Evolutionary conservation across 129 eudicot species (phyloP).

Genomic region (Daucus carota): DNA sequence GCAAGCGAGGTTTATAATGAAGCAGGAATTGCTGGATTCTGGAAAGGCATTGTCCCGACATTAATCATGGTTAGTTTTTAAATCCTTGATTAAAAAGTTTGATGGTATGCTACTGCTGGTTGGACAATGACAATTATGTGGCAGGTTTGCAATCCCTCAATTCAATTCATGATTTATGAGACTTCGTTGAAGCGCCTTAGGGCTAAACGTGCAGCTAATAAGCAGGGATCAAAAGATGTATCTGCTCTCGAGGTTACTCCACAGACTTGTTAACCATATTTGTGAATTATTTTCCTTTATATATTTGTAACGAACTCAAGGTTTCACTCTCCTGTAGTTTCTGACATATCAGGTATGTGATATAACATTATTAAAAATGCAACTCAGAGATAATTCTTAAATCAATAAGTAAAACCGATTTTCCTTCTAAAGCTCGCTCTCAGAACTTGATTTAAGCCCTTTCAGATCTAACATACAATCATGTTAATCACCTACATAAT

Average conservation of each 20-base stretch:
- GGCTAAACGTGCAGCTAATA: constrained; percentile 51
- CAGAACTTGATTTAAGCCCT: neutral
- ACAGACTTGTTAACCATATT: neutral
- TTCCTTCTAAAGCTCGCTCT: neutral
- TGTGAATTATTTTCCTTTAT: neutral
- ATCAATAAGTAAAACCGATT: neutral
- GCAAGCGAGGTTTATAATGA: constrained; percentile 80
- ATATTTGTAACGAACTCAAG: neutral
- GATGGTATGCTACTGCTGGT: constrained; percentile 10
- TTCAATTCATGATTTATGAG: constrained; percentile 95
- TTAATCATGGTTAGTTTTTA: constrained; percentile 65
- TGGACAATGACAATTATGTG: constrained; percentile 15
- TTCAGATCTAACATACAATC: neutral
- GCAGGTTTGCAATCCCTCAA: constrained; percentile 96
- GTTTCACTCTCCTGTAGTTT: neutral
- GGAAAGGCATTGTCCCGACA: constrained; percentile 95
- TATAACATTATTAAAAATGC: neutral
- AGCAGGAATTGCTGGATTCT: constrained; percentile 88
- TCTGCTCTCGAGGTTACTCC: constrained; percentile 69
- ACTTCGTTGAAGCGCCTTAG: constrained; percentile 53
- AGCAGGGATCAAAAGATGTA: constrained; percentile 32
- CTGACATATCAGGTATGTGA: neutral
- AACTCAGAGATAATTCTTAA: neutral
- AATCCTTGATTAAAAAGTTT: constrained; percentile 4
- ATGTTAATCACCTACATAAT: neutral